phyloP scores from a whole-genome alignment of 345 rosid genomes.

The Acer saccharum region DNA sequence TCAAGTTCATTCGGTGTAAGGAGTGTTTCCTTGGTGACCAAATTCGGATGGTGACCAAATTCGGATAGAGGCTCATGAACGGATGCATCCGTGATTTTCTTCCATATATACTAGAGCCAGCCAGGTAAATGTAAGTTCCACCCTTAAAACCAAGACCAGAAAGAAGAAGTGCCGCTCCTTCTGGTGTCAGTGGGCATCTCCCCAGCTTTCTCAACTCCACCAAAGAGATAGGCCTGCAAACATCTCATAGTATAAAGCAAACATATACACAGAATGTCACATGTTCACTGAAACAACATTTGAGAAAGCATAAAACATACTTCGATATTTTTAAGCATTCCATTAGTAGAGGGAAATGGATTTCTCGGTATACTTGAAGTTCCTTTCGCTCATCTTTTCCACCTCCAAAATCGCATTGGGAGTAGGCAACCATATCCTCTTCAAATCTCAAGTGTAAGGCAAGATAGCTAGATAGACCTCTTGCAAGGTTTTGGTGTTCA shows the following conservation, averaged over 20 bases:
- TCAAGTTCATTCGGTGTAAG: conserved; percentile 73
- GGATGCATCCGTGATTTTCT: conserved; percentile 72
- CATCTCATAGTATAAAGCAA: conserved; percentile 4
- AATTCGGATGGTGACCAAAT: conserved; percentile 76
- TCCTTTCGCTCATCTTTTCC: conserved; percentile 68
- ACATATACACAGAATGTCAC: neutral
- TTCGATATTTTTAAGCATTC: conserved; percentile 59
- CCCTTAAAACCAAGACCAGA: conserved; percentile 75
- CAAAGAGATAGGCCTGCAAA: conserved; percentile 54
- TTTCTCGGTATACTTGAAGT: conserved; percentile 77
- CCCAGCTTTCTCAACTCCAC: conserved; percentile 69
- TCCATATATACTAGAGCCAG: conserved; percentile 75
- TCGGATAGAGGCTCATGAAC: conserved; percentile 73
- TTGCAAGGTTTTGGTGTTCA: conserved; percentile 26
- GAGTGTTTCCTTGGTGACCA: conserved; percentile 86
- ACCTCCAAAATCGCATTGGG: conserved; percentile 87
- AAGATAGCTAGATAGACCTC: conserved; percentile 54
- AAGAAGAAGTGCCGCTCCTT: conserved; percentile 87
- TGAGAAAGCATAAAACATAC: conserved; percentile 38
- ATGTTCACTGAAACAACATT: neutral
- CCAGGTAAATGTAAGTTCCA: conserved; percentile 76
- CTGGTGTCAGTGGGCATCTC: conserved; percentile 92
- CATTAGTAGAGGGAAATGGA: conserved; percentile 79
- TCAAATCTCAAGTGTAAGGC: conserved; percentile 93
- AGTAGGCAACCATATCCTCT: conserved; percentile 96